These are phyloP conservation scores for Mayamaea pseudoterrestris DNA, from an alignment of 108 stramenopile species.

Conservation along the genomic window DNA sequence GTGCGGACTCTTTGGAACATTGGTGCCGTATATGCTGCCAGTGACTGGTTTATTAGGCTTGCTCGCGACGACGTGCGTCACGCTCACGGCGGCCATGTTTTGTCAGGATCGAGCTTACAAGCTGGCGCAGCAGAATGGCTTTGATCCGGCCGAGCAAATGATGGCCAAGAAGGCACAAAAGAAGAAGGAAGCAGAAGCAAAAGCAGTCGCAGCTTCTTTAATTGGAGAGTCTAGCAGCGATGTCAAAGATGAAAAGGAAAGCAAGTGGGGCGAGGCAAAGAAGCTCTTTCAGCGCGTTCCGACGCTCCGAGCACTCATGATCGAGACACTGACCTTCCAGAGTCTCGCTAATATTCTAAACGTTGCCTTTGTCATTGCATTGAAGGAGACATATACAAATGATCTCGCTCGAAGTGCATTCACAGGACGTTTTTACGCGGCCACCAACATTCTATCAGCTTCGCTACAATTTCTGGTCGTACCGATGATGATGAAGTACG, in stretches of 20 bases:
- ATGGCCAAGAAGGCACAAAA: conserved; percentile 11
- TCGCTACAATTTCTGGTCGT: conserved; percentile 62
- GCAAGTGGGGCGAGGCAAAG: conserved; percentile 13
- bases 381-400: conserved; percentile 38
- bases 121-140: conserved; percentile 36
- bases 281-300: conserved; percentile 64
- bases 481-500: conserved; percentile 29
- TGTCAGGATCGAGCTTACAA: conserved; percentile 31
- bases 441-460: conserved; percentile 41
- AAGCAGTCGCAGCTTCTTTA: background rate
- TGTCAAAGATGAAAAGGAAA: background rate
- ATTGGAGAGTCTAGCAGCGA: background rate
- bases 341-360: conserved; percentile 64
- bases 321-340: conserved; percentile 73
- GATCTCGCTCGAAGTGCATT: conserved; percentile 64
- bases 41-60: conserved; percentile 40
- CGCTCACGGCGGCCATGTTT: conserved; percentile 23
- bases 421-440: conserved; percentile 68
- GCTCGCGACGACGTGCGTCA: conserved; percentile 31
- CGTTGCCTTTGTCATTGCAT: conserved; percentile 53
- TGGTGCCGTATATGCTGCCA: conserved; percentile 26
- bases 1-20: conserved; percentile 46
- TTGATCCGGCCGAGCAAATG: conserved; percentile 35
- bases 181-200: conserved; percentile 8
- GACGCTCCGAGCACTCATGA: conserved; percentile 63